phyloP scores from a whole-genome alignment of 2,329 filamentous ascomycete genomes.

The Botrytis elliptica region DNA sequence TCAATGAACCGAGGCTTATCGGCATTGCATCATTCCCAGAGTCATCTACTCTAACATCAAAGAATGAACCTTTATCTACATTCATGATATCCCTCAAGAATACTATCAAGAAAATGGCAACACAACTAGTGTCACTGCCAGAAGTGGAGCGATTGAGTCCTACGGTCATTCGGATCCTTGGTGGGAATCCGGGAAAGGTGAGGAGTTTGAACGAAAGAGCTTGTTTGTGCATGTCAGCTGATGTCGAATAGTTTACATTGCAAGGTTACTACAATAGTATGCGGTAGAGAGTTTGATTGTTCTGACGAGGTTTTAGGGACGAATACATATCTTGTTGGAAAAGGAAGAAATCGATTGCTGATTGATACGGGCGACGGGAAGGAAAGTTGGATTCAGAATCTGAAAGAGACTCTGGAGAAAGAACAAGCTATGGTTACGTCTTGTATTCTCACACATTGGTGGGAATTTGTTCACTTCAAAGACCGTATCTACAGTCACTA shows the following conservation, averaged over 20 bases:
- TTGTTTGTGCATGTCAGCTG: constrained; percentile 13
- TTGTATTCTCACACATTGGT: constrained; percentile 83
- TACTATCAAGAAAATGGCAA: constrained; percentile 35
- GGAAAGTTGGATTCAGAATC: constrained; percentile 66
- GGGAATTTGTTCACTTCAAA: not conserved
- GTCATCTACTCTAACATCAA: not conserved
- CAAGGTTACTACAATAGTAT: constrained; percentile 47
- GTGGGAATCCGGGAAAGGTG: constrained; percentile 85
- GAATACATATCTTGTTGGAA: constrained; percentile 91
- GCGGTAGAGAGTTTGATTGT: not conserved
- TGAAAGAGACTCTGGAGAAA: constrained; percentile 62
- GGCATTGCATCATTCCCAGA: constrained; percentile 11
- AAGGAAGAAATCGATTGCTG: constrained; percentile 69
- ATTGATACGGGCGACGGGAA: constrained; percentile 85
- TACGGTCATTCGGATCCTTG: constrained; percentile 78
- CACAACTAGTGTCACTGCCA: constrained; percentile 48
- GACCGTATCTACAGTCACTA: not conserved
- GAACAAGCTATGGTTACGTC: constrained; percentile 69
- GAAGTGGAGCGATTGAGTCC: constrained; percentile 77
- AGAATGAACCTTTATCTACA: not conserved
- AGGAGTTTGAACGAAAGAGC: constrained; percentile 20
- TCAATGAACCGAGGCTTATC: constrained; percentile 18
- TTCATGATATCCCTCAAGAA: constrained; percentile 9
- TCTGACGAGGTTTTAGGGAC: constrained; percentile 65
- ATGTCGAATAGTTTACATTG: constrained; percentile 52